A percentile compares a stretch with the other conserved stretches of the same genome.
phyloP scores from a whole-genome alignment of 31 red algal species.

The Odonthalia washingtoniensis region DNA sequence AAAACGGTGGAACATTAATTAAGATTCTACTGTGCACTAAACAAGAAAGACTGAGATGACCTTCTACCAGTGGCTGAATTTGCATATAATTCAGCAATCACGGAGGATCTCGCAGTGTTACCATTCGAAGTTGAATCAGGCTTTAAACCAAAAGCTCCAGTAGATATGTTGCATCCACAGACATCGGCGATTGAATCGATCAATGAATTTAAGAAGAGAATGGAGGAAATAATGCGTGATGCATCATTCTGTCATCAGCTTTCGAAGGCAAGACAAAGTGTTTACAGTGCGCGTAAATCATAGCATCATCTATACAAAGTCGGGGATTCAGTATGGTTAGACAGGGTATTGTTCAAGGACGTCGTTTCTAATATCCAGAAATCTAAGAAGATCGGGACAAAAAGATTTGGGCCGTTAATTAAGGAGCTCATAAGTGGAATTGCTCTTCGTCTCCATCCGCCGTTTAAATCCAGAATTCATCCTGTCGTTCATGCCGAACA shows the following conservation, averaged over 20 bases:
- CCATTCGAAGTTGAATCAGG: slow-evolving; percentile 1
- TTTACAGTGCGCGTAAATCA: background rate
- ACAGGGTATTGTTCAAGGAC: slow-evolving; percentile 14
- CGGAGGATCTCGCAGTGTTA: background rate
- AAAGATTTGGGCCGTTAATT: slow-evolving; percentile 42
- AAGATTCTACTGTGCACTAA: background rate
- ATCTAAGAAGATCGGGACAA: slow-evolving; percentile 14
- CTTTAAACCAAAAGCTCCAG: too few relatives aligned
- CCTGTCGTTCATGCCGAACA: slow-evolving; percentile 9
- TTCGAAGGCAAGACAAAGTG: slow-evolving; percentile 4
- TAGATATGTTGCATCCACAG: too few relatives aligned
- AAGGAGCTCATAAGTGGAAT: slow-evolving; percentile 26
- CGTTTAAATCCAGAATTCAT: background rate
- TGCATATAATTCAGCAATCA: too few relatives aligned
- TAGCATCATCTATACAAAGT: slow-evolving; percentile 26
- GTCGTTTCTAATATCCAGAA: background rate
- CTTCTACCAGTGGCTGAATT: background rate
- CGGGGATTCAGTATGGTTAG: slow-evolving; percentile 28
- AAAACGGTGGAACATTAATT: background rate
- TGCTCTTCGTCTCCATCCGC: slow-evolving; percentile 27
- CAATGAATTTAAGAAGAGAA: background rate
- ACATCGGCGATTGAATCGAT: background rate
- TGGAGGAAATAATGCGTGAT: background rate
- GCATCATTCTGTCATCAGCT: slow-evolving; percentile 11
- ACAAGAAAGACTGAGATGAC: background rate